Evolutionary conservation across 2,329 filamentous ascomycete species (phyloP).

Genomic region (Zasmidium citrigriseum): DNA sequence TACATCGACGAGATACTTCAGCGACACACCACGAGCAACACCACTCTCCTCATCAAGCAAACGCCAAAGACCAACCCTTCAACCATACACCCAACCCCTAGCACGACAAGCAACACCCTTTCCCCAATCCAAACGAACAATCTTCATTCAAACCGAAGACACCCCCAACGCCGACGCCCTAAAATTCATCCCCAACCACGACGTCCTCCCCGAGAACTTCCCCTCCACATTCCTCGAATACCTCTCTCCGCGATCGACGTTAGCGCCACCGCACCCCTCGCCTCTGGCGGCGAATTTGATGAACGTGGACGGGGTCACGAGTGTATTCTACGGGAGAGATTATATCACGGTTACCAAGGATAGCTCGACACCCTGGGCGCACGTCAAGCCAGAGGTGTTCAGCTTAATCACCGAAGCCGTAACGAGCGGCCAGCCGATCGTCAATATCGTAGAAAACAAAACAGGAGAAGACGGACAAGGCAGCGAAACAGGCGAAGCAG

Average conservation of each 20-base stretch:
- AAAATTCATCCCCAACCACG: conserved; percentile 92
- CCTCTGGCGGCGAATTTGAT: conserved; percentile 87
- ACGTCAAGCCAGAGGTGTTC: conserved; percentile 94
- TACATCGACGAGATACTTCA: conserved; percentile 14
- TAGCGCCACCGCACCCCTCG: conserved; percentile 78
- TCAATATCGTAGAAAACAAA: conserved; percentile 68
- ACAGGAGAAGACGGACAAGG: conserved; percentile 51
- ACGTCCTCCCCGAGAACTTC: conserved; percentile 71
- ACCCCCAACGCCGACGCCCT: conserved; percentile 93
- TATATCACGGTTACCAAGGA: conserved; percentile 98
- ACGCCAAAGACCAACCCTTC: conserved; percentile 26
- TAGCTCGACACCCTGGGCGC: conserved; percentile 84
- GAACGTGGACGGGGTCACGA: conserved; percentile 91
- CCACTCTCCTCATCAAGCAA: conserved; percentile 25
- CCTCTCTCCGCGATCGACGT: conserved; percentile 80
- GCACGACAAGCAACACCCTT: conserved; percentile 34
- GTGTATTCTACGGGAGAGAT: conserved; percentile 90
- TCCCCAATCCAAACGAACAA: conserved; percentile 59
- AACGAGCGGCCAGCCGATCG: conserved; percentile 78
- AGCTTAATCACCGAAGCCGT: conserved; percentile 91
- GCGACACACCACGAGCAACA: conserved; percentile 22
- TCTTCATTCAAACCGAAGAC: conserved; percentile 96
- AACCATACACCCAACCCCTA: conserved; percentile 20
- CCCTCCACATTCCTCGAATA: conserved; percentile 85
- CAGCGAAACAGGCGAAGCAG: conserved; percentile 58